phyloP scores from a whole-genome alignment of 1,284 basidiomycete genomes.

The Cryptococcus sp. region DNA sequence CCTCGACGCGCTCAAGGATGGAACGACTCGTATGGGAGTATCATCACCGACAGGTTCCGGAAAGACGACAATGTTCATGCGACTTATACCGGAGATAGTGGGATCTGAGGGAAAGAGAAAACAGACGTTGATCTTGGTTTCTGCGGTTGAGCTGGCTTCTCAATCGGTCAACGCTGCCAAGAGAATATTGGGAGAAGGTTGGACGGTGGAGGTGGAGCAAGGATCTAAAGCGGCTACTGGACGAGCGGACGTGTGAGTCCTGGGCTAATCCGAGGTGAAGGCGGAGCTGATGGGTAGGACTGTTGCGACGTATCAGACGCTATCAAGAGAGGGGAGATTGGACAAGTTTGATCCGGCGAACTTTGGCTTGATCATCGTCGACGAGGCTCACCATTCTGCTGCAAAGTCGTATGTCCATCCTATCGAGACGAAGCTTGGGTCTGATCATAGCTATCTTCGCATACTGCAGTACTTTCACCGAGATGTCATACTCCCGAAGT shows the following conservation, averaged over 20 bases:
- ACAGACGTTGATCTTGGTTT: conserved; percentile 38
- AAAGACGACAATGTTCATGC: conserved; percentile 88
- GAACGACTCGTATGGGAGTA: conserved; percentile 73
- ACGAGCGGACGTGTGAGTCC: conserved; percentile 73
- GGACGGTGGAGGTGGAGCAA: conserved; percentile 88
- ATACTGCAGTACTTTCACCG: conserved; percentile 41
- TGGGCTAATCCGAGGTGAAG: background rate
- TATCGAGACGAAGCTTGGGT: too few relatives aligned
- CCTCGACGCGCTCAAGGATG: conserved; percentile 61
- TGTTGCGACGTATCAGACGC: conserved; percentile 87
- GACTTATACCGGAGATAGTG: conserved; percentile 55
- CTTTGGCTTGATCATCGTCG: conserved; percentile 80
- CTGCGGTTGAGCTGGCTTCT: conserved; percentile 64
- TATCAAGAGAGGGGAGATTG: conserved; percentile 62
- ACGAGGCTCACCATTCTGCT: conserved; percentile 93
- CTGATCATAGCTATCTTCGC: conserved; percentile 34
- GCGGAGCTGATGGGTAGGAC: conserved; percentile 52
- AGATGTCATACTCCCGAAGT: conserved; percentile 25
- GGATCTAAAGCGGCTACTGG: conserved; percentile 71
- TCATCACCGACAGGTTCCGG: conserved; percentile 87
- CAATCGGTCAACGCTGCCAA: conserved; percentile 76
- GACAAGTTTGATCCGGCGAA: conserved; percentile 68
- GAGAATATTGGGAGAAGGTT: conserved; percentile 59
- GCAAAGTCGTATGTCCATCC: conserved; percentile 75
- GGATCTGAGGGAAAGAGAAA: conserved; percentile 5